Conservation (phyloP, 2,329 filamentous ascomycete species). For the Cercospora brassicicola region DNA sequence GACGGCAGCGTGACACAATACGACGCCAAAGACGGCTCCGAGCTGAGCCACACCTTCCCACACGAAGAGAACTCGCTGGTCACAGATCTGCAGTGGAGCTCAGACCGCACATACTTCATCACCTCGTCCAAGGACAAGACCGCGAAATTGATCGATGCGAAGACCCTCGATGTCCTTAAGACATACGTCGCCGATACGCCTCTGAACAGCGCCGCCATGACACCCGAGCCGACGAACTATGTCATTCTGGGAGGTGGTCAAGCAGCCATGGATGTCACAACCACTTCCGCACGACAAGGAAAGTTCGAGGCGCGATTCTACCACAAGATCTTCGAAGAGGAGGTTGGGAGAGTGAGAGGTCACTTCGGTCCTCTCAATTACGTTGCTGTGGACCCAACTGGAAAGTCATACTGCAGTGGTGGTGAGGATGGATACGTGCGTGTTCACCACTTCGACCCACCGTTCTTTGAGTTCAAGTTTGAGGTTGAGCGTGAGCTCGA, state of each 20-base stretch:
- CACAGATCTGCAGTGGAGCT: slow-evolving; percentile 91
- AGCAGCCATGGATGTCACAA: slow-evolving; percentile 98
- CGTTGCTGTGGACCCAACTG: slow-evolving; percentile 86
- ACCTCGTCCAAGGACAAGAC: slow-evolving; percentile 98
- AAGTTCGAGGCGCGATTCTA: slow-evolving; percentile 99
- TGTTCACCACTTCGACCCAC: slow-evolving; percentile 97
- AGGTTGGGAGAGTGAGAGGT: slow-evolving; percentile 93
- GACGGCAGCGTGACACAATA: slow-evolving; percentile 89
- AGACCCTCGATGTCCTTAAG: slow-evolving; percentile 88
- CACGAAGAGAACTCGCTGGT: slow-evolving; percentile 83
- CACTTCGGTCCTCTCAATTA: slow-evolving; percentile 98
- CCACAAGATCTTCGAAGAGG: slow-evolving; percentile 99
- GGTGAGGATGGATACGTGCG: slow-evolving; percentile 98
- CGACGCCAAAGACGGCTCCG: slow-evolving; percentile 87
- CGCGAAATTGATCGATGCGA: slow-evolving; percentile 83
- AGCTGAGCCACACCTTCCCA: slow-evolving; percentile 74
- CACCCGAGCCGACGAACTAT: slow-evolving; percentile 95
- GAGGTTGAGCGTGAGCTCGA: slow-evolving; percentile 87
- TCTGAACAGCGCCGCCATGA: slow-evolving; percentile 92
- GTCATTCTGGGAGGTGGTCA: slow-evolving; percentile 98
- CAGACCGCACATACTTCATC: slow-evolving; percentile 96
- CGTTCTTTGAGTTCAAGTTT: slow-evolving; percentile 98
- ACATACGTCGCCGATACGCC: slow-evolving; percentile 90
- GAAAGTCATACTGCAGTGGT: slow-evolving; percentile 89
- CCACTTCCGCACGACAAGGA: slow-evolving; percentile 87